phyloP scores from a whole-genome alignment of 495 filamentous ascomycete species.

The Lentithecium fluviatile region DNA sequence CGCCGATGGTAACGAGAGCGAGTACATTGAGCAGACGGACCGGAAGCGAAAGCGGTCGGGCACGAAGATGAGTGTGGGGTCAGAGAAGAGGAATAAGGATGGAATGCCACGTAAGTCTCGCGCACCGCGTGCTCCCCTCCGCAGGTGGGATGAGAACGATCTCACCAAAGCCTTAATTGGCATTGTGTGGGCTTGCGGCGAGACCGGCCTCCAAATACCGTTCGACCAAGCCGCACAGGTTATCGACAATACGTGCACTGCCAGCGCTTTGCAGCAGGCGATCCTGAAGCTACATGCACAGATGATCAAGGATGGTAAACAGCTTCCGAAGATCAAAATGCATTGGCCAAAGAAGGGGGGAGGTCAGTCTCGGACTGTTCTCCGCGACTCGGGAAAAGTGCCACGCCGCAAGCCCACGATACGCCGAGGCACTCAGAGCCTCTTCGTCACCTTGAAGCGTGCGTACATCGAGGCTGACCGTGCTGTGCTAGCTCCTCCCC shows the following conservation, averaged over 20 bases:
- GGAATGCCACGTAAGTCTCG: slow-evolving; percentile 7
- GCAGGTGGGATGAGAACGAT: slow-evolving; percentile 18
- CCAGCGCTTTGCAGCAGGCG: slow-evolving; percentile 18
- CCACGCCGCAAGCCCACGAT: neutral
- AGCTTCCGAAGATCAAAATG: slow-evolving; percentile 6
- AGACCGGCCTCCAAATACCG: neutral
- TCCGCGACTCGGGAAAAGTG: neutral
- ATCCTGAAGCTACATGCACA: slow-evolving; percentile 14
- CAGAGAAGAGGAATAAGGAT: neutral
- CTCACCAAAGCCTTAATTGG: slow-evolving; percentile 12
- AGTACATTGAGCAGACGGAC: too few relatives aligned
- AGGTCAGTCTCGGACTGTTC: neutral
- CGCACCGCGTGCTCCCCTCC: slow-evolving; percentile 6
- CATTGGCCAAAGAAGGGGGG: slow-evolving; percentile 1
- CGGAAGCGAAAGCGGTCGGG: too few relatives aligned
- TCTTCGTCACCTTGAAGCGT: neutral
- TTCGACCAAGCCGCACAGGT: slow-evolving; percentile 13
- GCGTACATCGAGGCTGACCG: neutral
- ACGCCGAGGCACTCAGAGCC: neutral
- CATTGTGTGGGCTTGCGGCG: slow-evolving; percentile 21
- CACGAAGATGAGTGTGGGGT: too few relatives aligned
- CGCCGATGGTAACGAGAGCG: too few relatives aligned
- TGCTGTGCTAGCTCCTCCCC: neutral
- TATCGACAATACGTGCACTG: neutral
- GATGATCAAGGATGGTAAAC: slow-evolving; percentile 2